Evolutionary conservation across 2,329 filamentous ascomycete species (phyloP).

Genomic region (Macrophomina phaseolina): DNA sequence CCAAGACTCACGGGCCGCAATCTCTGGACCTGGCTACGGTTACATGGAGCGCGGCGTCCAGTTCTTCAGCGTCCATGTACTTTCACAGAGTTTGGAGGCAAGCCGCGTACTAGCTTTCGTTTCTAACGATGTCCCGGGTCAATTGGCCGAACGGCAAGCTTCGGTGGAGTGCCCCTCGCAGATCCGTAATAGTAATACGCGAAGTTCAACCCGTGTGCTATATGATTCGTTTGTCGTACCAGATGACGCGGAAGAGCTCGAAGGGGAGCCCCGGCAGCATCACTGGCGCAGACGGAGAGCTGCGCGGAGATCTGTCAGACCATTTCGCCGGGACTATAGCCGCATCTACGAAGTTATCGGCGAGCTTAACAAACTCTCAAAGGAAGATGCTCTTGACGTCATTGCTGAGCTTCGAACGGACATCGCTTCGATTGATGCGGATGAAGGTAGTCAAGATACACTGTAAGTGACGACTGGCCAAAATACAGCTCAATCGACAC

Average conservation of each 20-base stretch:
- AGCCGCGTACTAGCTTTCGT: slow-evolving; percentile 33
- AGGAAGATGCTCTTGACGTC: background rate
- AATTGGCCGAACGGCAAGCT: background rate
- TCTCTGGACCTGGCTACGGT: slow-evolving; percentile 26
- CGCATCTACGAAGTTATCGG: background rate
- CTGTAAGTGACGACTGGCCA: background rate
- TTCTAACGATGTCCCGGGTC: slow-evolving; percentile 10
- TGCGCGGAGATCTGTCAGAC: background rate
- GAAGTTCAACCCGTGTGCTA: slow-evolving; percentile 28
- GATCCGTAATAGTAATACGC: slow-evolving; percentile 23
- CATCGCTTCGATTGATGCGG: background rate
- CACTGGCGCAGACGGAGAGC: background rate
- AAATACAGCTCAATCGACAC: background rate
- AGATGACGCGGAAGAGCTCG: slow-evolving; percentile 32
- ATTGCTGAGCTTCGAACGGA: background rate
- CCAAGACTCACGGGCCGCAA: slow-evolving; percentile 3
- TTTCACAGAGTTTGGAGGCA: slow-evolving; percentile 36
- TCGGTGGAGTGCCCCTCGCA: slow-evolving; percentile 29
- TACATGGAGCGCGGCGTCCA: slow-evolving; percentile 32
- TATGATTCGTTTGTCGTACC: slow-evolving; percentile 39
- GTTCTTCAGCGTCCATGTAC: slow-evolving; percentile 38
- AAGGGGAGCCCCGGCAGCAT: background rate
- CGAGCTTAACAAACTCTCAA: background rate
- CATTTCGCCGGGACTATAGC: background rate
- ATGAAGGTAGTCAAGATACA: slow-evolving; percentile 10